These are phyloP conservation scores for Solanum tarijense DNA, from an alignment of 257 asterid genomes.

Conservation along the genomic window DNA sequence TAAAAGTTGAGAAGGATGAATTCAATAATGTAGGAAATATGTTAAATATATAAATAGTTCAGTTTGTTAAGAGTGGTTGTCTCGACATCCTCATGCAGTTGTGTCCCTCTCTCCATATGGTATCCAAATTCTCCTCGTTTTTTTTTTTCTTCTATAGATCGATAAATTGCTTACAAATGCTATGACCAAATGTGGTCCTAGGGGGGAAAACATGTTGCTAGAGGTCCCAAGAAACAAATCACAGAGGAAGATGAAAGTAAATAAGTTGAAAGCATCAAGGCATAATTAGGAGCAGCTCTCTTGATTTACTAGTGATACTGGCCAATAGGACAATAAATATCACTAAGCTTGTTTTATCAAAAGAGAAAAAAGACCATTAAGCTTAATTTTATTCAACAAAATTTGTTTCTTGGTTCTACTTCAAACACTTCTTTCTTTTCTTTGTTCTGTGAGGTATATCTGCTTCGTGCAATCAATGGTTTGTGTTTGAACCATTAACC, in stretches of 20 bases:
- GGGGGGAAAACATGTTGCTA: neutral
- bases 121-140: neutral
- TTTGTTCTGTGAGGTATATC: neutral
- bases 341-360: neutral
- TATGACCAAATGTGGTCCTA: neutral
- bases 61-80: neutral
- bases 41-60: neutral
- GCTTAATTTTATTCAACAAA: neutral
- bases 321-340: neutral
- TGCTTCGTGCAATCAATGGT: neutral
- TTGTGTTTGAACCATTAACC: neutral
- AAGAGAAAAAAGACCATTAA: neutral
- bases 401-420: neutral
- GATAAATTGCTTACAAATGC: neutral
- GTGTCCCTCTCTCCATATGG: neutral
- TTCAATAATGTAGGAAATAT: neutral
- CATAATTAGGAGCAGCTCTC: neutral
- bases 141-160: neutral
- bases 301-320: neutral
- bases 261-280: neutral
- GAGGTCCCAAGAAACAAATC: neutral
- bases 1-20: neutral
- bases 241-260: neutral
- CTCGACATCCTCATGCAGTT: neutral
- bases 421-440: neutral